Percentiles rank a stretch among this genome's conserved stretches.
phyloP scores from a whole-genome alignment of 345 rosid species.

The Eucalyptus shirleyi region DNA sequence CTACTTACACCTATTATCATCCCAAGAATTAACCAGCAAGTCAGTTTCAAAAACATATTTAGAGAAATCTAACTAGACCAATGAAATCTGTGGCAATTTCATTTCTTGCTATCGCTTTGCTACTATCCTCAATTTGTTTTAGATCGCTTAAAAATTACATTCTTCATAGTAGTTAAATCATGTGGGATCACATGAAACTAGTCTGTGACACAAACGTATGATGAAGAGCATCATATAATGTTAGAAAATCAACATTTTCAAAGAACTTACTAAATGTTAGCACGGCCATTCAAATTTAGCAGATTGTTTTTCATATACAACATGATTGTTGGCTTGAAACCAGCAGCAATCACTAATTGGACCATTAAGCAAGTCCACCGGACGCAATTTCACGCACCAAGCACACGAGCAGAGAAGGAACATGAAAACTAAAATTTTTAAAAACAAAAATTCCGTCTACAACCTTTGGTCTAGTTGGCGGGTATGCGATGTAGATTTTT shows the following conservation, averaged over 20 bases:
- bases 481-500: background rate
- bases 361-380: too few relatives aligned
- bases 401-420: background rate
- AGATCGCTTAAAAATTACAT: background rate
- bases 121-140: background rate
- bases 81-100: background rate
- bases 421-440: background rate
- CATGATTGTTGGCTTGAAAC: too few relatives aligned
- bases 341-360: too few relatives aligned
- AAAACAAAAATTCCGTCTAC: too few relatives aligned
- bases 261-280: background rate
- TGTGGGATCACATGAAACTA: background rate
- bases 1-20: fast-evolving
- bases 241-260: background rate
- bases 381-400: background rate
- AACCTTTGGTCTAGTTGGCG: background rate
- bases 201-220: fast-evolving
- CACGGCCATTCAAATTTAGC: fast-evolving
- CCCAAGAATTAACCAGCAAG: background rate
- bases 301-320: too few relatives aligned
- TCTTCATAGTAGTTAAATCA: background rate
- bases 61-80: background rate
- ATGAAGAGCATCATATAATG: background rate
- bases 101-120: too few relatives aligned
- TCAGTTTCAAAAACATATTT: background rate